A percentile compares a stretch with the other conserved stretches of the same genome.
phyloP scores from a whole-genome alignment of 768 basidiomycete genomes.

The Pisolithus microcarpus region DNA sequence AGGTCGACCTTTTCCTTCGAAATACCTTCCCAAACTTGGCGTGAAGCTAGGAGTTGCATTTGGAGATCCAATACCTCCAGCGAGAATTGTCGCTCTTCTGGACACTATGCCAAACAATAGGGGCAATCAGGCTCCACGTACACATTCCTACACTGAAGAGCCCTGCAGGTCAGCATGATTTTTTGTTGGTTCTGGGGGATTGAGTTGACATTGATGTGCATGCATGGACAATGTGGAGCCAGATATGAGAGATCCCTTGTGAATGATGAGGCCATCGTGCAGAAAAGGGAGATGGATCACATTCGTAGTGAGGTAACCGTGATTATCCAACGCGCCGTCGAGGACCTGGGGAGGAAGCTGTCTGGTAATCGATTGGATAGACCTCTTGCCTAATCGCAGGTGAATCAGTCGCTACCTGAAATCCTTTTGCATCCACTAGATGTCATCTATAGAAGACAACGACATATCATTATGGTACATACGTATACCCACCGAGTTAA shows the following conservation, averaged over 20 bases:
- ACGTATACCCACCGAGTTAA: too few species aligned
- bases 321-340: conserved; percentile 45
- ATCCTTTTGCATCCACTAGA: not conserved
- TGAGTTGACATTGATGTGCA: too few species aligned
- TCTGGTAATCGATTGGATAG: conserved; percentile 33
- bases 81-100: conserved; percentile 27
- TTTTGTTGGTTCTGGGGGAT: too few species aligned
- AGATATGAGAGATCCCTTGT: not conserved
- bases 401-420: not conserved
- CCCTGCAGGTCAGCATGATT: too few species aligned
- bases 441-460: not conserved
- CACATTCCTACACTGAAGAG: not conserved
- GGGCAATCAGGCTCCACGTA: not conserved
- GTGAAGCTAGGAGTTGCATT: conserved; percentile 68
- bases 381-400: not conserved
- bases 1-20: conserved; percentile 66
- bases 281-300: conserved; percentile 24
- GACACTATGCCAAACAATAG: conserved; percentile 1
- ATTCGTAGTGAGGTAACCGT: conserved; percentile 50
- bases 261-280: not conserved
- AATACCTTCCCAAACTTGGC: conserved; percentile 58
- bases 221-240: too few species aligned
- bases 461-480: not conserved
- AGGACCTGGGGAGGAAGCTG: conserved; percentile 45
- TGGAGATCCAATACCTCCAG: conserved; percentile 59